Conservation (phyloP, 331 rosid genomes). For the Malus hybrid region DNA sequence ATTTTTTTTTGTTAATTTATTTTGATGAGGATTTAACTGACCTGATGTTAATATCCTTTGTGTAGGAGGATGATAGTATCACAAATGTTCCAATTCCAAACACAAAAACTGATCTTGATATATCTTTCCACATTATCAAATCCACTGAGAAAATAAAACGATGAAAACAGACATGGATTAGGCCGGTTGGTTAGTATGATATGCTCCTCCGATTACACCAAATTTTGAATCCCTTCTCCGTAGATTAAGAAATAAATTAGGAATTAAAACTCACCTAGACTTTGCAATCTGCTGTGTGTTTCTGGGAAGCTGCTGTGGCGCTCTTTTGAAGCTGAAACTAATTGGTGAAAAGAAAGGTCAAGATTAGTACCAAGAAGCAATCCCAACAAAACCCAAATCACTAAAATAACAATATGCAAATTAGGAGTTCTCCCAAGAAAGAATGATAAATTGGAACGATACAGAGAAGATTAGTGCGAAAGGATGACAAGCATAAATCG, state of each 20-base stretch:
- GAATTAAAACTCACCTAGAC: conserved; percentile 48
- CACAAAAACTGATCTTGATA: conserved; percentile 73
- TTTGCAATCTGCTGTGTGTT: conserved; percentile 64
- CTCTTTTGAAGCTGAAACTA: conserved; percentile 39
- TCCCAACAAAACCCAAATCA: not conserved
- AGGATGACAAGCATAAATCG: too few relatives aligned
- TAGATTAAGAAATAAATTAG: not conserved
- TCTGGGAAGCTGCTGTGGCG: conserved; percentile 44
- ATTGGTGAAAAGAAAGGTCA: not conserved
- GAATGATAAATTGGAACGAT: too few relatives aligned
- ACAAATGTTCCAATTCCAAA: conserved; percentile 67
- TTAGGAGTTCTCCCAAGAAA: too few relatives aligned
- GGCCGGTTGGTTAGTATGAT: too few relatives aligned
- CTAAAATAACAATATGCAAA: not conserved
- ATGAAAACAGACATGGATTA: not conserved
- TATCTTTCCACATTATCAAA: conserved; percentile 83
- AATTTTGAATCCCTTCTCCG: too few relatives aligned
- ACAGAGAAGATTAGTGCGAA: too few relatives aligned
- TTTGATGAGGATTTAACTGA: conserved; percentile 12
- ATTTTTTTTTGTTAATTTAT: not conserved
- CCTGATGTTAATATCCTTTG: conserved; percentile 70
- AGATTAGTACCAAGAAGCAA: not conserved
- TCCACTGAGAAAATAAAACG: conserved; percentile 41
- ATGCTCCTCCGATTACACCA: too few relatives aligned
- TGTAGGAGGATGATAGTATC: conserved; percentile 64